Evolutionary conservation across 441 rosid species (phyloP), one percentile per base, ranked within the genome.

Genomic region (Mallotus repandus): DNA sequence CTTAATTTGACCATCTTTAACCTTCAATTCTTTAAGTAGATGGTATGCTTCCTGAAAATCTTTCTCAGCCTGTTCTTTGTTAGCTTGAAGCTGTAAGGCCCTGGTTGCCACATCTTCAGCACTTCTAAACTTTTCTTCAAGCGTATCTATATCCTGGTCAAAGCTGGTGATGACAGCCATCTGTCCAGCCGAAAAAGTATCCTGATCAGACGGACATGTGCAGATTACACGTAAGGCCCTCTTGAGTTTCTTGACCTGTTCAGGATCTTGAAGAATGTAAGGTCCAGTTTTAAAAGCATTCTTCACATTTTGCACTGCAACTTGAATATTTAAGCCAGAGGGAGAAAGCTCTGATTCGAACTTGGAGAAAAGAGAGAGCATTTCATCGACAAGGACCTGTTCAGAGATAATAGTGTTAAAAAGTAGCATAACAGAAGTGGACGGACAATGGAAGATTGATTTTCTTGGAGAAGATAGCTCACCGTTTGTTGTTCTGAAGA

Each of bases 181-280:
- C 25, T 32, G 45, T 32, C 21, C 65, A 35, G 45, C 4, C 8
- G 65, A 9, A 15, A 61, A 61, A 61, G 19, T 35, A 35, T 61
- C 65, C 18, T 61, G 41, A 38, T 38, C 65, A 35, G 65, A 61
- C 5, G 21, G 16, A 14, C 14, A 35, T 14, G 45, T 61, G 5
- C 19, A 61, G 5, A 59, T 35, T 11, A 61, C 19, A 13, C 35
- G 65, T 5, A 61, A 61, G 4, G 65, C 46, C 35, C 46, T 61
- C 65, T 61, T 35, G 65, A 61, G 65, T 61, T 61, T 61, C 65
- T 61, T 61, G 46, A 35, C 19, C 45, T 61, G 65, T 61, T 61
- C 65, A 61, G 65, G 21, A 2, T 35, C 48, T 35, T 35, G 65
- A 10, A 61, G 46, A 61, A 61, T 35, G 38, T 7, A 29, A 32